Conservation (phyloP, 164 flowering plant genomes). For the Brasenia schreberi region DNA sequence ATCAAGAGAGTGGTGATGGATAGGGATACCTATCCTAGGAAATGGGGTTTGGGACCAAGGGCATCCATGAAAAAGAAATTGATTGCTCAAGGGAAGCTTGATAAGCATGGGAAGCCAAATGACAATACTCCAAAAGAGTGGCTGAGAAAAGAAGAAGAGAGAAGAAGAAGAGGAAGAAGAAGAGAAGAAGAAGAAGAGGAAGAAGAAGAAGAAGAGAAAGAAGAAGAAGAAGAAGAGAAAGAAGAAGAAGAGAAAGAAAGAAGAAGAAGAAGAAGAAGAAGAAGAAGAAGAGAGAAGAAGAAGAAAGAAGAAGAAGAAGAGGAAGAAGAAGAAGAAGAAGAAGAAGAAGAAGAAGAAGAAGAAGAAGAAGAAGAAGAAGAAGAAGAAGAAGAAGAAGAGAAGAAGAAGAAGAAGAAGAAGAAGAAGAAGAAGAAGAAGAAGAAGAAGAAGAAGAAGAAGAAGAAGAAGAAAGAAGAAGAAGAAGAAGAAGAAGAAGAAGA, state of each 20-base stretch:
- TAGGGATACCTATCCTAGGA: conserved; percentile 71
- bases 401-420: conserved; percentile 27
- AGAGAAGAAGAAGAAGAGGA: conserved; percentile 11
- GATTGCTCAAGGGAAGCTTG: conserved; percentile 46
- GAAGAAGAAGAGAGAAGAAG: conserved; percentile 7
- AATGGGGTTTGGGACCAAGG: conserved; percentile 74
- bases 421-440: conserved; percentile 7
- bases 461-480: conserved; percentile 21
- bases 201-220: conserved; percentile 18
- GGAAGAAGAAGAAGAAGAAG: no score
- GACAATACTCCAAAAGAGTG: conserved; percentile 62
- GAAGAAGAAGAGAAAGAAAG: conserved; percentile 28
- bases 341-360: no score
- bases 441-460: not conserved
- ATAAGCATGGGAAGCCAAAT: conserved; percentile 69
- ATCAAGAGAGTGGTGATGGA: conserved; percentile 89
- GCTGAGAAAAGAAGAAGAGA: conserved; percentile 5
- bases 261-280: conserved; percentile 14
- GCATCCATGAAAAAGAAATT: conserved; percentile 79
- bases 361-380: no score
- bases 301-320: not conserved
- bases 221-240: conserved; percentile 11
- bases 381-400: no score
- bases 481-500: conserved; percentile 40
- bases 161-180: conserved; percentile 19